Percentiles rank a stretch among this genome's conserved stretches.
Evolutionary conservation across 768 basidiomycete species (phyloP).

Genomic region (Psilocybe azurescens): DNA sequence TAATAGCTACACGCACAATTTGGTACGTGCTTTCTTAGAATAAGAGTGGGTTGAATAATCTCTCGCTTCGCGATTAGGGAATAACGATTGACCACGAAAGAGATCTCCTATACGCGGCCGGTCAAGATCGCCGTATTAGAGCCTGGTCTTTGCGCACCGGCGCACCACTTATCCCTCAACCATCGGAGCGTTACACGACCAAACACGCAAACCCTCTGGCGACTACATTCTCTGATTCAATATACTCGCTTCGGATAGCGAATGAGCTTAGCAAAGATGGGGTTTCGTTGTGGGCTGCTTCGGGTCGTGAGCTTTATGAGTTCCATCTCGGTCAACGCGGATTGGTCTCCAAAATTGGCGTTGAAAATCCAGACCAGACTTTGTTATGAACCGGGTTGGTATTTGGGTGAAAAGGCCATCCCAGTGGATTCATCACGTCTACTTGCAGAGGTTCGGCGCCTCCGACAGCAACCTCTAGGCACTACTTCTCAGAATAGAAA

Average conservation of each 20-base stretch:
- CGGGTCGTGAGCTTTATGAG: conserved; percentile 48
- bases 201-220: conserved; percentile 35
- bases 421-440: too few relatives aligned
- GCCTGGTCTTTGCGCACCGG: conserved; percentile 74
- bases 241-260: conserved; percentile 57
- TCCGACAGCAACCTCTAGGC: too few relatives aligned
- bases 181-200: conserved; percentile 3
- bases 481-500: too few relatives aligned
- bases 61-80: conserved; percentile 46
- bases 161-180: conserved; percentile 34
- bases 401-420: too few relatives aligned
- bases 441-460: too few relatives aligned
- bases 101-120: conserved; percentile 70
- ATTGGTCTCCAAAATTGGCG: neutral
- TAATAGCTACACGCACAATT: conserved; percentile 54
- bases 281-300: conserved; percentile 58
- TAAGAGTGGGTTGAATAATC: too few relatives aligned
- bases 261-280: conserved; percentile 38
- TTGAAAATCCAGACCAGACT: neutral
- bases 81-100: conserved; percentile 60
- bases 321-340: conserved; percentile 52
- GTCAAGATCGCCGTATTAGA: conserved; percentile 66
- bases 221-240: conserved; percentile 37
- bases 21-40: conserved; percentile 46
- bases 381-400: too few relatives aligned